Percentiles rank a stretch among this genome's conserved stretches.
These are phyloP conservation scores for Penicillium sp. DNA, from an alignment of 2,329 filamentous ascomycete genomes.

Conservation along the genomic window DNA sequence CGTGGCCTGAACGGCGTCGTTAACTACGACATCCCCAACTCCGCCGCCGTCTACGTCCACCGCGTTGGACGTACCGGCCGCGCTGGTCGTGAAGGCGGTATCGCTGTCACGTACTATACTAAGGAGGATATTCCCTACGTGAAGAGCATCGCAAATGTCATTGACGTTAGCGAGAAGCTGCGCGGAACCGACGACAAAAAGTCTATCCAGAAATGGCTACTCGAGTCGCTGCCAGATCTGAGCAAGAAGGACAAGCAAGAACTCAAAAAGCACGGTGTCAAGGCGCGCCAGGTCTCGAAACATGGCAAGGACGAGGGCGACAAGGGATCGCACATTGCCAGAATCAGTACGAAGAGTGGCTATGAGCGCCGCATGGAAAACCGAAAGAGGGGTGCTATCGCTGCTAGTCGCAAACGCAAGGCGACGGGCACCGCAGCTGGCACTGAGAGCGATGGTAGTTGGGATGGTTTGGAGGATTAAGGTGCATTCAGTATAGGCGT, in stretches of 20 bases:
- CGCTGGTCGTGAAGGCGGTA: conserved; percentile 78
- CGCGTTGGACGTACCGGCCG: conserved; percentile 86
- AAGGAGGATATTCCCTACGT: conserved; percentile 89
- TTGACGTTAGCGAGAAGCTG: conserved; percentile 74
- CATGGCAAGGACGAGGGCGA: conserved; percentile 42
- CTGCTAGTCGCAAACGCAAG: conserved; percentile 39
- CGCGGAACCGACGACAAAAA: conserved; percentile 49
- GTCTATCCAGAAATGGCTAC: conserved; percentile 74
- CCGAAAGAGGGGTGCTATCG: conserved; percentile 44
- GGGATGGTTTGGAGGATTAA: conserved; percentile 41
- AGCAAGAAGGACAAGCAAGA: conserved; percentile 78
- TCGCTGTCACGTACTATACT: conserved; percentile 91
- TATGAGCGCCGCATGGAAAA: conserved; percentile 47
- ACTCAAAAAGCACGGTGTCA: conserved; percentile 75
- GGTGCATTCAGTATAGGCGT: conserved; percentile 19
- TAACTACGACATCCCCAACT: conserved; percentile 96
- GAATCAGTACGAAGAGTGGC: conserved; percentile 64
- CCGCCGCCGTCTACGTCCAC: conserved; percentile 84
- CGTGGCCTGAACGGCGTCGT: conserved; percentile 91
- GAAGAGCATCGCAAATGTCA: conserved; percentile 89
- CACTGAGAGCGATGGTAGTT: conserved; percentile 32
- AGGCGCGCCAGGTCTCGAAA: conserved; percentile 55
- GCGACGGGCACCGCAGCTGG: conserved; percentile 19
- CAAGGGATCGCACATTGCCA: conserved; percentile 43
- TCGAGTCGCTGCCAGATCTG: conserved; percentile 79